A percentile compares a stretch with the other conserved stretches of the same genome.
Conservation (phyloP, 164 flowering plant genomes). For the Euptelea pleiosperma region DNA sequence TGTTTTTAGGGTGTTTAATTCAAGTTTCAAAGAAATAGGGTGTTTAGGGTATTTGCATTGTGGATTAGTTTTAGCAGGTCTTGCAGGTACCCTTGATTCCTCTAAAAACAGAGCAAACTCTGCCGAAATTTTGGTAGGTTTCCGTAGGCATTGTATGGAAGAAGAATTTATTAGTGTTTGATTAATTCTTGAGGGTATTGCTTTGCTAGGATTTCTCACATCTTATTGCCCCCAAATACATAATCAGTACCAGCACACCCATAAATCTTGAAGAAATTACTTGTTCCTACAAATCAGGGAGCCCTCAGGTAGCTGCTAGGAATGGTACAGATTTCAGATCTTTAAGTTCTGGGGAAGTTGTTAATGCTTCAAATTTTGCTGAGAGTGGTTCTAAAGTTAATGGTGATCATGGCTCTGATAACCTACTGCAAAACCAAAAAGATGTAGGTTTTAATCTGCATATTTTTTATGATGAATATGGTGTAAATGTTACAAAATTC, state of each 20-base stretch:
- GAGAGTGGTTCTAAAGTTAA: conserved; percentile 31
- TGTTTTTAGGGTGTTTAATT: too few species aligned
- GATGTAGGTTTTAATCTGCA: conserved; percentile 13
- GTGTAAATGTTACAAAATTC: conserved; percentile 34
- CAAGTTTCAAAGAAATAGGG: too few species aligned
- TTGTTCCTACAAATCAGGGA: conserved; percentile 50
- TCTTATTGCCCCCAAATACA: conserved; percentile 27
- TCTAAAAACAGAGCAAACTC: too few species aligned
- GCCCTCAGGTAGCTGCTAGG: conserved; percentile 27
- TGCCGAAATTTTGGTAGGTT: too few species aligned
- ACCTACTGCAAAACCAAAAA: conserved; percentile 19
- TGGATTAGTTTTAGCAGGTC: too few species aligned
- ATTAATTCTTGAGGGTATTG: conserved; percentile 3
- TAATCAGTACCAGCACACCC: conserved; percentile 32
- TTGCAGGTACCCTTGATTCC: too few species aligned
- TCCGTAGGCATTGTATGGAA: too few species aligned
- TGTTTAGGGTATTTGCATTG: too few species aligned
- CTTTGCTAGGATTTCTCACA: conserved; percentile 43
- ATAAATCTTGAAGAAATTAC: conserved; percentile 56
- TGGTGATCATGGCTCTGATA: conserved; percentile 25
- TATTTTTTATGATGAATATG: conserved; percentile 7
- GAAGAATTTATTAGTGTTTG: too few species aligned
- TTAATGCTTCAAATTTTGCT: conserved; percentile 27
- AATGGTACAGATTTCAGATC: conserved; percentile 29
- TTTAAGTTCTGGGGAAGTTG: conserved; percentile 24